Evolutionary conservation across 495 filamentous ascomycete genomes (phyloP).

Genomic region (Massariosphaeria phaeospora): DNA sequence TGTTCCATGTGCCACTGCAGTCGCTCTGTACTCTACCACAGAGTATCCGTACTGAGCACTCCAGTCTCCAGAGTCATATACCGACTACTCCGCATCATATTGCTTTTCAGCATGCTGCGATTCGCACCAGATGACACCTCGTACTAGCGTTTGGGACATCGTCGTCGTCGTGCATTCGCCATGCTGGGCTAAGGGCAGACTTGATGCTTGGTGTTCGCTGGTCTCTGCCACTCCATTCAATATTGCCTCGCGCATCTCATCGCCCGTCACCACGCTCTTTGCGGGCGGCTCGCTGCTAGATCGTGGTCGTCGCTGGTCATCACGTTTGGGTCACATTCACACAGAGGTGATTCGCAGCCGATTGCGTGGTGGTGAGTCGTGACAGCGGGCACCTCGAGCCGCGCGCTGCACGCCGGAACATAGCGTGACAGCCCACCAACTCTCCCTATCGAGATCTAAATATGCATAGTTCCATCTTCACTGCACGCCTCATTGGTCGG

Average conservation of each 20-base stretch:
- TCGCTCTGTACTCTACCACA: too few species aligned
- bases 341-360: slow-evolving; percentile 12
- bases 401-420: slow-evolving; percentile 6
- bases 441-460: neutral
- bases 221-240: neutral
- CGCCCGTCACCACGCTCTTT: neutral
- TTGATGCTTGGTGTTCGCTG: neutral
- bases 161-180: neutral
- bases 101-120: too few species aligned
- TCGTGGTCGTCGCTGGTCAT: slow-evolving; percentile 1
- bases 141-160: neutral
- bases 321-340: slow-evolving; percentile 8
- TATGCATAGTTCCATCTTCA: neutral
- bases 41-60: too few species aligned
- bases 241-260: neutral
- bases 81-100: too few species aligned
- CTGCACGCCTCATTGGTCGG: neutral
- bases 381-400: slow-evolving; percentile 9
- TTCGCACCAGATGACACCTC: neutral
- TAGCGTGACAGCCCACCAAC: too few species aligned
- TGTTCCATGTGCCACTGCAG: too few species aligned
- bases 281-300: neutral
- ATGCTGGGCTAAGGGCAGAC: neutral
- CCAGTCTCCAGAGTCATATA: too few species aligned
- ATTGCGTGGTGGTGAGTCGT: neutral